phyloP scores from a whole-genome alignment of 1,284 basidiomycete species.

The Apiotrichum mycotoxinovorans region DNA sequence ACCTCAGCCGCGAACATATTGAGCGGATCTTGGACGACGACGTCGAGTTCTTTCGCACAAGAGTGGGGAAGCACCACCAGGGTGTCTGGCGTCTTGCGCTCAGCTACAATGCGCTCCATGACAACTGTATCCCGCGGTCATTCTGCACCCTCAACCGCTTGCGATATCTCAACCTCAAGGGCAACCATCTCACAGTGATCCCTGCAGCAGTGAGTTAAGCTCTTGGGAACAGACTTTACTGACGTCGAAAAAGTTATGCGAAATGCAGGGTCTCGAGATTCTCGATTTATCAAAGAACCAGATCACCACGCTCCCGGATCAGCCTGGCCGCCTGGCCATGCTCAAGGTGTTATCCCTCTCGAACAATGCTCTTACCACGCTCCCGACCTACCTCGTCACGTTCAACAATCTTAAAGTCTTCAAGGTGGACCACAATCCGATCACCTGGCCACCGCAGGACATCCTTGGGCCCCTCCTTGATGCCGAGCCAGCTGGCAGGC shows the following conservation, averaged over 20 bases:
- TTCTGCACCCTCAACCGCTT: conserved; percentile 74
- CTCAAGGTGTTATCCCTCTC: conserved; percentile 87
- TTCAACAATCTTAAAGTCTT: conserved; percentile 74
- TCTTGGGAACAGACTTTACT: not conserved
- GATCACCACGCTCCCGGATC: conserved; percentile 71
- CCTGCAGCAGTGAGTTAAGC: conserved; percentile 71
- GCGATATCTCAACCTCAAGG: conserved; percentile 88
- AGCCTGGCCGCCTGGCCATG: conserved; percentile 73
- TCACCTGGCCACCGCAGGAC: conserved; percentile 72
- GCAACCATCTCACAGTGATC: conserved; percentile 77
- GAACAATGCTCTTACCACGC: conserved; percentile 72
- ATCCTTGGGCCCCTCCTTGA: conserved; percentile 38
- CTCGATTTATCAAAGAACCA: conserved; percentile 93
- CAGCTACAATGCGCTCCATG: conserved; percentile 73
- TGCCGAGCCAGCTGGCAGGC: conserved; percentile 4
- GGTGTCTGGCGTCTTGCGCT: conserved; percentile 76
- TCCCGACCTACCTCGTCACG: conserved; percentile 74
- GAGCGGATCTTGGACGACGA: conserved; percentile 69
- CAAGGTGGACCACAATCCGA: conserved; percentile 84
- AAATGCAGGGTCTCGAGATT: conserved; percentile 85
- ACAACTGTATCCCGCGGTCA: conserved; percentile 65
- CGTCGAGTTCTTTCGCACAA: conserved; percentile 62
- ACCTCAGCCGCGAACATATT: conserved; percentile 69
- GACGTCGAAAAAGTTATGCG: conserved; percentile 67
- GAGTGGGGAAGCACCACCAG: conserved; percentile 58